Percentiles rank a stretch among this genome's conserved stretches.
Conservation (phyloP, 2,329 filamentous ascomycete species). For the Macrophomina phaseolina region DNA sequence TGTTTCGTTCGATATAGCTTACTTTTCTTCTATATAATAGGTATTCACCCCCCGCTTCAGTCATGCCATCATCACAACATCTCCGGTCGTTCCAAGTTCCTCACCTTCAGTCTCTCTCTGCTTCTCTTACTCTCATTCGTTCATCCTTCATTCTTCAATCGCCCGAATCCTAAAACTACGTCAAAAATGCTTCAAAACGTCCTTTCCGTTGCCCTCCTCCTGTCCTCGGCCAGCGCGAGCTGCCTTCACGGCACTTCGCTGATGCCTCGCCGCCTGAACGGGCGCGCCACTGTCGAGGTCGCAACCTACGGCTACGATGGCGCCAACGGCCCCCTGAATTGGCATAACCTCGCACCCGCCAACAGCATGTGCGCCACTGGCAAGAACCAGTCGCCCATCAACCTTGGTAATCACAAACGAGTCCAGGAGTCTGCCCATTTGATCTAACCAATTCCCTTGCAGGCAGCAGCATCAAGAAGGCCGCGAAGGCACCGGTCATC, state of each 20-base stretch:
- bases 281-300: slow-evolving; percentile 39
- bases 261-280: slow-evolving; percentile 36
- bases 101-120: slow-evolving; percentile 1
- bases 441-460: slow-evolving; percentile 43
- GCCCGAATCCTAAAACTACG: neutral
- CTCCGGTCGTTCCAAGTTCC: neutral
- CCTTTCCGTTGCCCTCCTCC: slow-evolving; percentile 4
- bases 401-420: slow-evolving; percentile 35
- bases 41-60: neutral
- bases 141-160: neutral
- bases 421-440: no score
- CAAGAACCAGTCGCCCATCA: slow-evolving; percentile 62
- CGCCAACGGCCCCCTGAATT: slow-evolving; percentile 57
- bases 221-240: slow-evolving; percentile 38
- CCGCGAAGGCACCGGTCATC: slow-evolving; percentile 38
- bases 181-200: slow-evolving; percentile 5
- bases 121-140: no score
- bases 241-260: slow-evolving; percentile 52
- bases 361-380: slow-evolving; percentile 58
- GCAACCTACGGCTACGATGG: slow-evolving; percentile 52
- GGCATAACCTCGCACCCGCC: slow-evolving; percentile 53
- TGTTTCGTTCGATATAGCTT: neutral
- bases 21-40: neutral
- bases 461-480: slow-evolving; percentile 1
- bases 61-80: neutral